Conservation (phyloP, 2,329 filamentous ascomycete genomes). For the Eutypa lata region DNA sequence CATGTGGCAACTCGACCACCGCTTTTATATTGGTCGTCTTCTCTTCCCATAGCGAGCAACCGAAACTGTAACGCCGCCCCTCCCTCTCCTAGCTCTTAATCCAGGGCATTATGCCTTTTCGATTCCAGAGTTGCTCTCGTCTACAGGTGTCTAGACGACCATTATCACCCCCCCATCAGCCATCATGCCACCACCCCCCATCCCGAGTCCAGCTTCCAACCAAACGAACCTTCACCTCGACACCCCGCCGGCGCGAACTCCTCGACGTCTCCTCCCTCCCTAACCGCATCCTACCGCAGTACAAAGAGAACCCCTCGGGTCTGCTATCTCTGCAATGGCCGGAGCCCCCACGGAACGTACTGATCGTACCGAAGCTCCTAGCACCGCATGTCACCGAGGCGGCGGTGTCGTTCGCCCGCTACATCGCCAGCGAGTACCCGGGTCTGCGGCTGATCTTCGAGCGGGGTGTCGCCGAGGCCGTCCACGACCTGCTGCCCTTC, state of each 20-base stretch:
- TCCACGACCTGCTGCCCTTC: constrained; percentile 69
- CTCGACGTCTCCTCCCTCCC: constrained; percentile 48
- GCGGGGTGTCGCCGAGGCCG: constrained; percentile 64
- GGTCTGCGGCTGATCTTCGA: constrained; percentile 82
- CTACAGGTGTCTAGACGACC: not conserved
- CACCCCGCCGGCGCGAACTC: constrained; percentile 42
- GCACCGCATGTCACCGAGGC: constrained; percentile 51
- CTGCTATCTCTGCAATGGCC: constrained; percentile 55
- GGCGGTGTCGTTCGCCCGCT: constrained; percentile 58
- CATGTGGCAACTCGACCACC: not conserved
- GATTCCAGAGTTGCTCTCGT: not conserved
- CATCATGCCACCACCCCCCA: not conserved
- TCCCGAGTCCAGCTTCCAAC: not conserved
- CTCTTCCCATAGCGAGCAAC: not conserved
- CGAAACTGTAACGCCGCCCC: too few species aligned
- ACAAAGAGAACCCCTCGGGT: constrained; percentile 57
- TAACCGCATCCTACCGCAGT: constrained; percentile 58
- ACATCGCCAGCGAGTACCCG: constrained; percentile 78
- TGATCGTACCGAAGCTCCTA: constrained; percentile 58
- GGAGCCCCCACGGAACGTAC: constrained; percentile 52
- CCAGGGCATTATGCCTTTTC: not conserved
- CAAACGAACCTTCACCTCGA: constrained; percentile 47
- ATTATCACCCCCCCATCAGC: not conserved
- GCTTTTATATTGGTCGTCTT: not conserved
- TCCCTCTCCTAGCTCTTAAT: too few species aligned